Base-by-base conservation (phyloP, 495 filamentous ascomycete genomes). In the Cenococcum geophilum region DNA sequence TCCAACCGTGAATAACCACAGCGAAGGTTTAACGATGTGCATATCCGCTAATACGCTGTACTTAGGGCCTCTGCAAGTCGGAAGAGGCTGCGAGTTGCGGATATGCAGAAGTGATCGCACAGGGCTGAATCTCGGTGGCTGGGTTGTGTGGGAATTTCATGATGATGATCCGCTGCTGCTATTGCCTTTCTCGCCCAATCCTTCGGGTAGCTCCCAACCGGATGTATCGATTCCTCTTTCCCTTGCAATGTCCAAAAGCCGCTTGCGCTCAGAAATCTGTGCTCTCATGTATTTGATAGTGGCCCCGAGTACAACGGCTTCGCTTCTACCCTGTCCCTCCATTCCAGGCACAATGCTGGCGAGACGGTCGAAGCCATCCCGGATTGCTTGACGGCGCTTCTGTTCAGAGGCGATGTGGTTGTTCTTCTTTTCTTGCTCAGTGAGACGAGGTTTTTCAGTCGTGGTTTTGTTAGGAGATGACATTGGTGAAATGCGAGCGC, bases 351-450 rank as follows among this genome's bases (percentile, higher is more conserved):
- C 89, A 43, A 92, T 78, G 48, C 85, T 81, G n/a, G 88, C 86
- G 1, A 97, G 78, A 20, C 83, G 79, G 73, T 96, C 91, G 65
- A 93, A 95, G n/a, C 87, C 89, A 34, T 88, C 83, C 32, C 92
- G 83, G 61, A 97, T 96, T 4, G 86, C 87, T 65, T 88, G 82
- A 34, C 92, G 86, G 12, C 92, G 86, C 74, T 96, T 95, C 71
- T 95, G 87, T 72, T 97, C 92, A 1, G 88, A 91, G 9, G 83
- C 83, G 65, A 95, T 93, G 70, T 96, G 91, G 66, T 96, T 96
- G 62, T 83, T 83, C 74, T 93, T 95, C 78, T 93, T 95, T 71
- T 95, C 87, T 61, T 87, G 82, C 57, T 92, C 89, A 3, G 87
- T 90, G 58, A 95, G 78, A 20, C 89, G 84, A n/a, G 88, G 87